Base-by-base conservation (phyloP, 2,329 filamentous ascomycete species). In the Ophiostoma sp. region DNA sequence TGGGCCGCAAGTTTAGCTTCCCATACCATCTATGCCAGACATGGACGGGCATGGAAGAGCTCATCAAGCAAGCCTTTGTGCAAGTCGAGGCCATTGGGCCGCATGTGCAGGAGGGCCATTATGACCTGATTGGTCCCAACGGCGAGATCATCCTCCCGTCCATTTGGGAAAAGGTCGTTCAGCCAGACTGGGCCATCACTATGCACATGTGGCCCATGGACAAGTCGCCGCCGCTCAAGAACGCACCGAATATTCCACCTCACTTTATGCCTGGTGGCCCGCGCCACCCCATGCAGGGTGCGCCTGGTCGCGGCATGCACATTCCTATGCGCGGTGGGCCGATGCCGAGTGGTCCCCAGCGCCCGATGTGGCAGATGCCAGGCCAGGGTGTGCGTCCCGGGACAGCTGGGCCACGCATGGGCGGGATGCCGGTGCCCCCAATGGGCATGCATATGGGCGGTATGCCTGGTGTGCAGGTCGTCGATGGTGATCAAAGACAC, bases 1-100 rank as follows among this genome's bases (percentile, higher is more conserved):
- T 97, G 16, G 91, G 92, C 44, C 85, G 93, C 72, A 97, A 96
- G 77, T 97, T 96, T 77, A 95, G 87, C 78, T 97, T 97, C 75
- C 93, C 93, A 1, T 97, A 89, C 79, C 87, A 93, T 71, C 78
- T 96, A 42, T 97, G 93, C 78, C 87, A 88, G 74, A 95, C 89
- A 2, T 96, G 92, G 92, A 81, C 83, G 89, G 90, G 90, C 18
- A 94, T 95, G 90, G 90, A 94, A 76, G 89, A 92, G 64, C 83
- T 95, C 49, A 94, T 95, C 76, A 90, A 90, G 75, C 91, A 94
- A 79, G 91, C 91, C 18, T 95, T 95, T 75, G 76, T 89, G 27
- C 89, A 93, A 73, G 88, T 95, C 65, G 90, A 93, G 65, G 81
- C 88, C 12, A 87, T 94, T 67, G 89, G 89, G 0, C 88, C 87